Conservation (phyloP, 1,284 basidiomycete species). For the Sparassis latifolia region DNA sequence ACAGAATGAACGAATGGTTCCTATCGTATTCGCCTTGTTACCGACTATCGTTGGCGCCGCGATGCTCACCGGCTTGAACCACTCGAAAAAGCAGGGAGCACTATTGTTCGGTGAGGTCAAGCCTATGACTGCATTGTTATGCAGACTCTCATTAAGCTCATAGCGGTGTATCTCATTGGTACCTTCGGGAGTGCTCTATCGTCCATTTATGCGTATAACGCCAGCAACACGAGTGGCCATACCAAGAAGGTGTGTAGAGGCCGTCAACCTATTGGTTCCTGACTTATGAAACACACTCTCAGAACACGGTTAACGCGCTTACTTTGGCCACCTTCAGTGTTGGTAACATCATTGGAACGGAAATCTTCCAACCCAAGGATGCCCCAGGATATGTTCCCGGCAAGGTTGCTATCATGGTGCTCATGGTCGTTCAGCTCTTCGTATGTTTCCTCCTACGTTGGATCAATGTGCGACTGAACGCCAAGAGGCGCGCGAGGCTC, state of each 20-base stretch:
- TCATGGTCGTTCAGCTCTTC: constrained; percentile 46
- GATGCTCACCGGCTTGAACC: constrained; percentile 53
- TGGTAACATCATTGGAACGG: constrained; percentile 55
- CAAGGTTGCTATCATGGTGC: constrained; percentile 55
- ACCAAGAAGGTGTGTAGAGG: constrained; percentile 48
- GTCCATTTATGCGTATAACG: constrained; percentile 60
- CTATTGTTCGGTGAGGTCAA: constrained; percentile 45
- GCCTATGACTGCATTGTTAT: too few relatives aligned
- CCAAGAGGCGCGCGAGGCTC: constrained; percentile 37
- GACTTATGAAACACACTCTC: neutral
- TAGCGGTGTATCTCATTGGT: constrained; percentile 50
- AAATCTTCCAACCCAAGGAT: constrained; percentile 57
- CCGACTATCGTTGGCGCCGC: constrained; percentile 54
- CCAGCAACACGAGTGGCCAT: constrained; percentile 59
- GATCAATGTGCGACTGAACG: constrained; percentile 52
- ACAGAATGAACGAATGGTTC: constrained; percentile 57
- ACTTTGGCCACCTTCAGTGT: constrained; percentile 51
- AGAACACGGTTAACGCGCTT: constrained; percentile 46
- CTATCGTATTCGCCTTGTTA: constrained; percentile 53
- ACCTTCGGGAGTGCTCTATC: constrained; percentile 57
- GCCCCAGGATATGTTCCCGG: constrained; percentile 58
- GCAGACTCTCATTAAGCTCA: neutral
- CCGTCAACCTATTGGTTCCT: neutral
- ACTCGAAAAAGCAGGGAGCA: constrained; percentile 42
- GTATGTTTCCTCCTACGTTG: constrained; percentile 46